phyloP scores from a whole-genome alignment of 192 early-diverging fungal species.

The Gigaspora rosea region DNA sequence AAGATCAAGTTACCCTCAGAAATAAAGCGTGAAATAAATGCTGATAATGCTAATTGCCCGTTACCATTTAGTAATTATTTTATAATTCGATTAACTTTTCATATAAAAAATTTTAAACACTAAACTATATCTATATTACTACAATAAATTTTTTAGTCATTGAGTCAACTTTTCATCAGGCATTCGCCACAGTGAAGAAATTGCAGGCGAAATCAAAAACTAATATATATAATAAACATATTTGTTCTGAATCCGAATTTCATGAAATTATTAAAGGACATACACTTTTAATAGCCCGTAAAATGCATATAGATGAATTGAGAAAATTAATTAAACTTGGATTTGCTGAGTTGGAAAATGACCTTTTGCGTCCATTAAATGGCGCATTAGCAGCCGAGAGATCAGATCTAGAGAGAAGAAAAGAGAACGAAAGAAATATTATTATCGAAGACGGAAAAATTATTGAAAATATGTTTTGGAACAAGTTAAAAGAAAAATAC shows the following conservation, averaged over 20 bases:
- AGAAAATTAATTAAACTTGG: not conserved
- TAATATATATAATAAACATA: no score
- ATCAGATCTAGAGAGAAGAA: not conserved
- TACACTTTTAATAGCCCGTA: not conserved
- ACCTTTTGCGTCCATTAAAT: not conserved
- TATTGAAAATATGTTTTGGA: not conserved
- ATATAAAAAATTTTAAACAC: not conserved
- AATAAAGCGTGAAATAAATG: not conserved
- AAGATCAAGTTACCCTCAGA: not conserved
- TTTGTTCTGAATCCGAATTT: not conserved
- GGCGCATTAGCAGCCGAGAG: not conserved
- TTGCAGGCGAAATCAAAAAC: not conserved
- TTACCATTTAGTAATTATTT: conserved; percentile 3
- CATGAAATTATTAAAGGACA: not conserved
- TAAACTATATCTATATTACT: not conserved
- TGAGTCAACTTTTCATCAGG: conserved; percentile 19
- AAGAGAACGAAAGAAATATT: not conserved
- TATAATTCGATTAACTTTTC: not conserved
- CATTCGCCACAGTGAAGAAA: not conserved
- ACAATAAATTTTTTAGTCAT: not conserved
- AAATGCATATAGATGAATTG: conserved; percentile 9
- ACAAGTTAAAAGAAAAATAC: not conserved
- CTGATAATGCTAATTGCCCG: not conserved
- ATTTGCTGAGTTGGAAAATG: not conserved
- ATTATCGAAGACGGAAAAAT: conserved; percentile 3